Conservation (phyloP, 805 yeast species). For the Saccharomycopsis fermentans region DNA sequence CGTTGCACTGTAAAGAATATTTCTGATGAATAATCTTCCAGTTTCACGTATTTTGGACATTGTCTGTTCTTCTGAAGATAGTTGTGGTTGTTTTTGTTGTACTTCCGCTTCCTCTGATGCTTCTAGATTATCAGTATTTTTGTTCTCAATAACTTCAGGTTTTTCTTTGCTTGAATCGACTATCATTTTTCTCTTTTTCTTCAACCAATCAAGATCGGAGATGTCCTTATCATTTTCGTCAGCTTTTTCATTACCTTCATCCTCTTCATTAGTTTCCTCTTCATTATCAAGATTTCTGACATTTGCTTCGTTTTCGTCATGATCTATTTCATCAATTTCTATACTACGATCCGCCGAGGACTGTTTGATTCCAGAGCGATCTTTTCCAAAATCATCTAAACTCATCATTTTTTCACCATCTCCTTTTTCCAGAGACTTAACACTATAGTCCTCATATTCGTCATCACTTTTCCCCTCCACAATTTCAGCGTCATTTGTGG, state of each 20-base stretch:
- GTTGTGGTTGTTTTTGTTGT: conserved; percentile 10
- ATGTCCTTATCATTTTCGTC: conserved; percentile 40
- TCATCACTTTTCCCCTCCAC: conserved; percentile 29
- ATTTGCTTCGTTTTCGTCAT: conserved; percentile 22
- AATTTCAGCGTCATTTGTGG: neutral
- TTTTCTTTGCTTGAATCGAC: conserved; percentile 31
- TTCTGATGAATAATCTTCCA: conserved; percentile 81
- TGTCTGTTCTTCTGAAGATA: conserved; percentile 36
- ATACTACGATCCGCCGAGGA: neutral
- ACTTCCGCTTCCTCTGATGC: conserved; percentile 12
- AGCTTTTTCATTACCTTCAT: conserved; percentile 19
- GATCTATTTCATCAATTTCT: conserved; percentile 19
- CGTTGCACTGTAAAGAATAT: conserved; percentile 66
- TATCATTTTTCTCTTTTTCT: conserved; percentile 63
- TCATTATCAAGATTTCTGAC: conserved; percentile 15
- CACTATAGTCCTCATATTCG: conserved; percentile 31
- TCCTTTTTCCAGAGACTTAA: conserved; percentile 21
- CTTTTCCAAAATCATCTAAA: conserved; percentile 24
- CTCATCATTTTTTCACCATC: conserved; percentile 41
- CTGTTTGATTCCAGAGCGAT: neutral
- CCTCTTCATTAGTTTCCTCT: conserved; percentile 3
- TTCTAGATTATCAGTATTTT: conserved; percentile 8
- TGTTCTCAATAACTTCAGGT: conserved; percentile 5
- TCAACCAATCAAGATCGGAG: conserved; percentile 83
- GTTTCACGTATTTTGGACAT: conserved; percentile 49